Conservation (phyloP, 305 asterid genomes). For the Fraxinus dipetala region DNA sequence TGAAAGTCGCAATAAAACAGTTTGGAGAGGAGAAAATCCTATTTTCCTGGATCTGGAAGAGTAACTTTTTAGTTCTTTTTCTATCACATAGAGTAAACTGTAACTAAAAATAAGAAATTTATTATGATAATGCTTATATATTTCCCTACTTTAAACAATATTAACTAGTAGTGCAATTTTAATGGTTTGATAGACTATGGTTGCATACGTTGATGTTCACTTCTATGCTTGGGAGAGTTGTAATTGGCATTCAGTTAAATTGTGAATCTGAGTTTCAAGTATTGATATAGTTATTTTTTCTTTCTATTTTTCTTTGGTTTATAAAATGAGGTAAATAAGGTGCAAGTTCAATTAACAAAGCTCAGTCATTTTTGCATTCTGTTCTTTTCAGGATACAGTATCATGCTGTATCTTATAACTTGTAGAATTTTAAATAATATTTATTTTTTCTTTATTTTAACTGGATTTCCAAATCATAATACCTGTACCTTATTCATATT, state of each 20-base stretch:
- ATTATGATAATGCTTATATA: background rate
- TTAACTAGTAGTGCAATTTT: background rate
- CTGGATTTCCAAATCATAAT: background rate
- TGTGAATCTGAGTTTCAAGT: background rate
- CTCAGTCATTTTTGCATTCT: background rate
- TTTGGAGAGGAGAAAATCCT: background rate
- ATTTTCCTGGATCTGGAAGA: background rate
- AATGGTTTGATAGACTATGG: background rate
- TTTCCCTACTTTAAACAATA: background rate
- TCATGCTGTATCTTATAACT: background rate
- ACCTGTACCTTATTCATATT: background rate
- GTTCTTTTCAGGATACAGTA: background rate
- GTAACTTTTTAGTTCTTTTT: background rate
- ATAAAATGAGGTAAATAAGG: background rate
- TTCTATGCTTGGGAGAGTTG: background rate
- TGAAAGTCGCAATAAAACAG: background rate
- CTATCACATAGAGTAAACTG: background rate
- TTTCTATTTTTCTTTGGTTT: background rate
- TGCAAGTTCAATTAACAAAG: background rate
- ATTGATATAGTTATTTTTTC: background rate
- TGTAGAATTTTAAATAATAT: background rate
- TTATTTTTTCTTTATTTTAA: slow-evolving; percentile 6
- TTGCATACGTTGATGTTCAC: background rate
- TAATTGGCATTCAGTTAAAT: background rate
- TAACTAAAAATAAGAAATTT: background rate